Base-by-base conservation (phyloP, 805 yeast genomes). In the Metschnikowia henanensis region DNA sequence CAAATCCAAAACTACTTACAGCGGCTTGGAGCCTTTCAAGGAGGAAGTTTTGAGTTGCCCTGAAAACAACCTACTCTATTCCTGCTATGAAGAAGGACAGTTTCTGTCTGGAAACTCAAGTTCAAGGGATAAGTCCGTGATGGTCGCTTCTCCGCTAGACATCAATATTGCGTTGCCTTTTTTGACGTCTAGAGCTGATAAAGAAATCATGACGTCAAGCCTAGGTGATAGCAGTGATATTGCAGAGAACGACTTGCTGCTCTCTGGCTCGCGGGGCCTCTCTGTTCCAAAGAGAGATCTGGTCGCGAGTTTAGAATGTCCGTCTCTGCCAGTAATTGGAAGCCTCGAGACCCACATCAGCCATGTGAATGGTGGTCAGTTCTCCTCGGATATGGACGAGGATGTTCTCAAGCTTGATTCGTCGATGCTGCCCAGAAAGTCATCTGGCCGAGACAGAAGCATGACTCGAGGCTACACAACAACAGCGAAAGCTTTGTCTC, bases 1-100 rank as follows among this genome's bases (percentile, higher is more conserved):
- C 0, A 80, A 70, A 37, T 42, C 47, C 32, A 73, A 58, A 70
- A 41, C 51, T 6, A 68, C 22, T 66, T 68, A 51, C 39, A 58
- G 29, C 62, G 72, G 19, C 37, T 62, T 15, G 41, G 74, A 59
- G 59, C 83, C 62, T 52, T 84, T 43, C 67, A 83, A 61, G 49
- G 83, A 83, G 43, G 91, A 85, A 54, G 73, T 79, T 5, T 67
- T 84, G 30, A 72, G 70, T 37, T 77, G 85, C 51, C 68, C 73
- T 0, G 75, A 80, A 52, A 85, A 83, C 49, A 85, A 85, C 52
- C 59, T 85, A 28, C 58, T 85, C 30, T 78, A 81, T 5, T 73
- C 79, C 47, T 78, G 83, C 51, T 79, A 76, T 50, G 74, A 74
- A 22, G 57, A 59, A 12, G 47, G 59, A 21, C 46, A 37, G 17